These are phyloP conservation scores for Closterium sp. DNA, from an alignment of 139 green algal genomes.

Conservation along the genomic window DNA sequence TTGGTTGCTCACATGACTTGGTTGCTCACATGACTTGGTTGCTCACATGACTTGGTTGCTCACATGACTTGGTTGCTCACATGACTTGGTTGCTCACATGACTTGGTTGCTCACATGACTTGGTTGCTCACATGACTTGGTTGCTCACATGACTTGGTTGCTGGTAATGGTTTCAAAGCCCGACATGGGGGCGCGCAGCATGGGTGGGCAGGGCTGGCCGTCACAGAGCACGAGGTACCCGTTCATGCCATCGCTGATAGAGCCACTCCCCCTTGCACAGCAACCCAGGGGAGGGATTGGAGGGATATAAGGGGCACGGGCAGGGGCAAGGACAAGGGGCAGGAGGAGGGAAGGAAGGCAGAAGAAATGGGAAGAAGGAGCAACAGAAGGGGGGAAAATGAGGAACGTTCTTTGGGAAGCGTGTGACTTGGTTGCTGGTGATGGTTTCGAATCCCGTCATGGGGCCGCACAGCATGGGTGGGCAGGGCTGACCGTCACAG, in stretches of 20 bases:
- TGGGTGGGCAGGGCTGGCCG: constrained; percentile 73
- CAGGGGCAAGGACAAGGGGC: too few relatives aligned
- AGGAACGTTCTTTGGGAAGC: too few relatives aligned
- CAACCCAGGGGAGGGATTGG: neutral
- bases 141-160: constrained; percentile 69
- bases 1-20: too few relatives aligned
- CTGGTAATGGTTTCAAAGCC: constrained; percentile 65
- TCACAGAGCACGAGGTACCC: constrained; percentile 66
- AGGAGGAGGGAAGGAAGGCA: too few relatives aligned
- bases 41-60: too few relatives aligned
- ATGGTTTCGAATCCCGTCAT: constrained; percentile 70
- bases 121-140: too few relatives aligned
- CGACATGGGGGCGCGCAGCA: constrained; percentile 70
- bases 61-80: too few relatives aligned
- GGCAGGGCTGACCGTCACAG: constrained; percentile 71
- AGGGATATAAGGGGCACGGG: neutral
- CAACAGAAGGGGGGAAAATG: too few relatives aligned
- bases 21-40: too few relatives aligned
- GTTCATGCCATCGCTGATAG: constrained; percentile 65
- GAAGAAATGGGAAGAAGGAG: too few relatives aligned
- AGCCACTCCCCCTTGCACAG: neutral
- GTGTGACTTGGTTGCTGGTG: constrained; percentile 70
- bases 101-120: too few relatives aligned
- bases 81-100: too few relatives aligned
- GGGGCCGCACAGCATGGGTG: constrained; percentile 68